Percentiles rank a stretch among this genome's conserved stretches.
These are phyloP conservation scores for Macaranga tanarius DNA, from an alignment of 441 rosid species.

Conservation along the genomic window DNA sequence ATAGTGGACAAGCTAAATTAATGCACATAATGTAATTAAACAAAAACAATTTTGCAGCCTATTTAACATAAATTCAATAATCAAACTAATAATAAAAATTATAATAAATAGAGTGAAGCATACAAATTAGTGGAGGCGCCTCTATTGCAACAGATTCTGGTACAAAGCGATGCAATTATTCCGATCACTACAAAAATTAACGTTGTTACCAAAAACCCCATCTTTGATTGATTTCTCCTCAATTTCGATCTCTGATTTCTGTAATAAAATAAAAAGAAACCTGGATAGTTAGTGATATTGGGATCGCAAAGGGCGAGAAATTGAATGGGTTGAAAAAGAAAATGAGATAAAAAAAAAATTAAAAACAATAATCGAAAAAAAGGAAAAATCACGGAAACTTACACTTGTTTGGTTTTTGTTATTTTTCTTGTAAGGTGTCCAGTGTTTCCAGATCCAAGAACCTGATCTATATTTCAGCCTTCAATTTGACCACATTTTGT, in stretches of 20 bases:
- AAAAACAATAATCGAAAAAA: background rate
- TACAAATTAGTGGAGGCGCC: slow-evolving; percentile 80
- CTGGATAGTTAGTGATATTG: background rate
- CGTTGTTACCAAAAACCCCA: slow-evolving; percentile 92
- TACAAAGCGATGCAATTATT: slow-evolving; percentile 68
- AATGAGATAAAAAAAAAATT: background rate
- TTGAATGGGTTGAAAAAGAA: background rate
- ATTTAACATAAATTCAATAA: background rate
- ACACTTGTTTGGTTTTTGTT: no score
- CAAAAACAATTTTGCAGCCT: background rate
- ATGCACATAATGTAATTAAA: background rate
- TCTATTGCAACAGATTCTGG: slow-evolving; percentile 82
- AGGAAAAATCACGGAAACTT: slow-evolving; percentile 3
- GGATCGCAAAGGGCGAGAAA: background rate
- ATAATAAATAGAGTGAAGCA: background rate
- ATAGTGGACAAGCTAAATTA: no score
- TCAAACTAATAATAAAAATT: background rate
- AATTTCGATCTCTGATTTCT: slow-evolving; percentile 15
- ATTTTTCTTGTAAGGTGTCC: no score
- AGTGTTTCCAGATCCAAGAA: no score
- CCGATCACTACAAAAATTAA: slow-evolving; percentile 78
- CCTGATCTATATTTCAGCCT: no score
- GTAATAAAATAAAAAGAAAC: no score
- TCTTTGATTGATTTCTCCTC: slow-evolving; percentile 28
- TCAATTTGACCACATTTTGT: no score